These are phyloP conservation scores for Mycena latifolia DNA, from an alignment of 768 basidiomycete species.

Conservation along the genomic window DNA sequence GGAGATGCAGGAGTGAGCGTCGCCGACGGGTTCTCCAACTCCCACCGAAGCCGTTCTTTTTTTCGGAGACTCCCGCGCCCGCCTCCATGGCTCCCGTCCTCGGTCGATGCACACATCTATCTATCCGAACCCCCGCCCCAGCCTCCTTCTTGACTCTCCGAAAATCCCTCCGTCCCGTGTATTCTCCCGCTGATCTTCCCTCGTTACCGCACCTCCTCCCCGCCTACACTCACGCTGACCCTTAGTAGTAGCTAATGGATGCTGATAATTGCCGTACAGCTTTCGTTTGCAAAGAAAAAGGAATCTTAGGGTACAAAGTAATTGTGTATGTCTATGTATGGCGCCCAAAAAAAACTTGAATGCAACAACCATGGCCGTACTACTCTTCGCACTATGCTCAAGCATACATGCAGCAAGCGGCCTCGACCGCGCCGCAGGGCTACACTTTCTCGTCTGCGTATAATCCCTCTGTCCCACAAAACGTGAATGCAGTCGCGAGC, in stretches of 20 bases:
- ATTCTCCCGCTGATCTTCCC: conserved; percentile 22
- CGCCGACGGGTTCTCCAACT: conserved; percentile 12
- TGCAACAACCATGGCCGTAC: conserved; percentile 36
- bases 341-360: conserved; percentile 27
- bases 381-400: conserved; percentile 69
- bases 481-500: conserved; percentile 10
- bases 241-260: conserved; percentile 38
- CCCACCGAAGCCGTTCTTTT: conserved; percentile 29
- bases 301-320: conserved; percentile 34
- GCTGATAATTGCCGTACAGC: conserved; percentile 37
- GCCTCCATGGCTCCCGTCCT: conserved; percentile 18
- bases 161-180: conserved; percentile 28
- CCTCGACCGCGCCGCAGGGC: conserved; percentile 43
- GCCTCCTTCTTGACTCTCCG: conserved; percentile 30
- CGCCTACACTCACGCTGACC: conserved; percentile 30
- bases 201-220: conserved; percentile 12
- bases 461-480: conserved; percentile 31
- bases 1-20: conserved; percentile 62
- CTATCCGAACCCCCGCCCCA: conserved; percentile 23
- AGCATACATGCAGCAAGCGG: conserved; percentile 57
- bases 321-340: conserved; percentile 34
- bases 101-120: conserved; percentile 31
- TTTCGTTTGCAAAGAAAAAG: conserved; percentile 34
- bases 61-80: conserved; percentile 16
- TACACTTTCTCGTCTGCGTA: conserved; percentile 56